Conservation (phyloP, 2,329 filamentous ascomycete genomes). For the Akanthomyces lecanii region DNA sequence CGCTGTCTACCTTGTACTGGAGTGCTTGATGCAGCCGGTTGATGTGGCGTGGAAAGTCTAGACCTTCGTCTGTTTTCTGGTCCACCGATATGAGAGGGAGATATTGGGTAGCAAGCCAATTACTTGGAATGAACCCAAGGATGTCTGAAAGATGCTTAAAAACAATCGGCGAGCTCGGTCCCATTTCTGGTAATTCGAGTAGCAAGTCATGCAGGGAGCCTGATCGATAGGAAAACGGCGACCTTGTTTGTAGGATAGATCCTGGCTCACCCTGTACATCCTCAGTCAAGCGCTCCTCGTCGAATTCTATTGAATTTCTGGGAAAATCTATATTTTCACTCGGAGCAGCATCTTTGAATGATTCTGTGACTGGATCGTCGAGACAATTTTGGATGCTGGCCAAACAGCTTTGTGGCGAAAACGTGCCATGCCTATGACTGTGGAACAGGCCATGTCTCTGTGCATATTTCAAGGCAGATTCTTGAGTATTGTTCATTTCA, state of each 20-base stretch:
- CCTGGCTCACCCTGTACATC: background rate
- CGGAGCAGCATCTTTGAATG: background rate
- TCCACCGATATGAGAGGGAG: slow-evolving; percentile 27
- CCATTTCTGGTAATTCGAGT: slow-evolving; percentile 7
- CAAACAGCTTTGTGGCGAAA: background rate
- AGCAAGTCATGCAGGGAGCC: background rate
- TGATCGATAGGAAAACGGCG: background rate
- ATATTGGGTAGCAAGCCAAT: slow-evolving; percentile 26
- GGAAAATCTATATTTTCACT: background rate
- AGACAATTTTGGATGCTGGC: background rate
- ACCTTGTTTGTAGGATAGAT: background rate
- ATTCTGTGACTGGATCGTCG: background rate
- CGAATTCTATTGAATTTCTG: background rate
- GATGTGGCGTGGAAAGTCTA: slow-evolving; percentile 24
- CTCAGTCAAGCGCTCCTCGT: background rate
- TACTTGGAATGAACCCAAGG: background rate
- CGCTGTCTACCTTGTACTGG: slow-evolving; percentile 25
- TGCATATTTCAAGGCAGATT: slow-evolving; percentile 10
- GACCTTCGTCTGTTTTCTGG: slow-evolving; percentile 26
- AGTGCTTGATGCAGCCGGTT: slow-evolving; percentile 24
- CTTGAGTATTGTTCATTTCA: slow-evolving; percentile 2
- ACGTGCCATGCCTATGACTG: background rate
- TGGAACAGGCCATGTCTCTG: slow-evolving; percentile 9
- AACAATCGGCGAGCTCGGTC: background rate
- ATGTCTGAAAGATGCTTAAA: background rate